Base-by-base conservation (phyloP, 306 rosid genomes). In the Cicer chorassanicum region DNA sequence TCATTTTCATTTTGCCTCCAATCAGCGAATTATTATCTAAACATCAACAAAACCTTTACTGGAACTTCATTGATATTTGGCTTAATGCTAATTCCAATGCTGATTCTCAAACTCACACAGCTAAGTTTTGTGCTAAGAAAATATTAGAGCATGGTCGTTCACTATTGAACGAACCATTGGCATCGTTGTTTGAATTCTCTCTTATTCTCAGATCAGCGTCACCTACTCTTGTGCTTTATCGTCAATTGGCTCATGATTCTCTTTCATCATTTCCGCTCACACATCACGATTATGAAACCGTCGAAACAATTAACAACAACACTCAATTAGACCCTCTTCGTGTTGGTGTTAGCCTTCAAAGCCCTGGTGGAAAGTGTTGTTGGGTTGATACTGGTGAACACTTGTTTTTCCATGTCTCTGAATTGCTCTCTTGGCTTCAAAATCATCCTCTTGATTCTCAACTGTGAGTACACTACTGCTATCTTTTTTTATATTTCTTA, bases 41-140 rank as follows among this genome's bases (percentile, higher is more conserved):
- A 85, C 93, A 94, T 61, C 81, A 73, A 42, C 84, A 83, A 21
- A 88, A 77, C 38, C 78, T 82, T 72, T 88, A 87, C 76, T 89
- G 96, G 99, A 85, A 90, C 78, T 92, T 94, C 79, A 84, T 89
- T 77, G 89, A 94, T 15, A 79, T 71, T 49, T 94, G 99, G 98
- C 87, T 86, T 62, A 74, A 78, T 6, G 53, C 62, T 8, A 75
- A 14, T 19, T 64, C 56, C 2, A 38, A 8, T 15, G 41, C 85
- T 56, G 62, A 68, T 57, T 80, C 82, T 70, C 75, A 64, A 6
- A 21, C 14, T 59, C 36, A 29, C 63, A 77, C 81, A 6, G 95
- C 98, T 9, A 92, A 89, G 73, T 91, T 63, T 54, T 94, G 99
- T 76, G 78, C 89, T 7, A 86, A 82, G 80, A 86, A 67, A 21